Conservation (phyloP, 306 rosid species). For the Leucaena leucocephala region DNA sequence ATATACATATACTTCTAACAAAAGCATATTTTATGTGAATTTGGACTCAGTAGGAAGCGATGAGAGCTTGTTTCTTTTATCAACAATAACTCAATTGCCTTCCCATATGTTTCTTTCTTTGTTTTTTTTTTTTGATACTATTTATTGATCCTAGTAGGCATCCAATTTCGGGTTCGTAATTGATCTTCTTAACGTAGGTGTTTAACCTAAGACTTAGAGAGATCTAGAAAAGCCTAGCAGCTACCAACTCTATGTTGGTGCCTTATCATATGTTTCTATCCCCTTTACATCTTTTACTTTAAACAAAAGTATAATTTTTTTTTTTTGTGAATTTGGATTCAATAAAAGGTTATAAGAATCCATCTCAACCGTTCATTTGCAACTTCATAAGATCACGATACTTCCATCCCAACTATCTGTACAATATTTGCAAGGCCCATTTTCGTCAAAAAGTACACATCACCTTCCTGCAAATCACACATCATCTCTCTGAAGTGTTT, state of each 20-base stretch:
- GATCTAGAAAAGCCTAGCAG: too few species aligned
- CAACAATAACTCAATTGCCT: background rate
- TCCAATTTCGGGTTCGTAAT: too few species aligned
- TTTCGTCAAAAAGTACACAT: background rate
- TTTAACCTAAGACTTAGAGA: too few species aligned
- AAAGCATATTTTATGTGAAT: background rate
- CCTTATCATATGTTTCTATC: background rate
- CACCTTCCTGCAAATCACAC: background rate
- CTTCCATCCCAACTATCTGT: too few species aligned
- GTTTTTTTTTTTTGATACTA: too few species aligned
- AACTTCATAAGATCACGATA: background rate
- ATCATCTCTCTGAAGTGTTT: background rate
- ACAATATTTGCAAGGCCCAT: background rate
- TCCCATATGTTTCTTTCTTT: background rate
- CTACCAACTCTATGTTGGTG: background rate
- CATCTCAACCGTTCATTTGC: background rate
- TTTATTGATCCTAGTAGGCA: too few species aligned
- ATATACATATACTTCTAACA: background rate
- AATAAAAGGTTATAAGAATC: background rate
- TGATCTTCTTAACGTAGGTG: too few species aligned
- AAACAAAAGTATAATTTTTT: too few species aligned
- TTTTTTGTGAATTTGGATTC: background rate
- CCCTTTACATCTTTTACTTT: too few species aligned
- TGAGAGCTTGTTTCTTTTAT: background rate
- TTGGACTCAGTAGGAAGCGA: background rate